Base-by-base conservation (phyloP, 2,329 filamentous ascomycete genomes). In the Pezicula carpinea region DNA sequence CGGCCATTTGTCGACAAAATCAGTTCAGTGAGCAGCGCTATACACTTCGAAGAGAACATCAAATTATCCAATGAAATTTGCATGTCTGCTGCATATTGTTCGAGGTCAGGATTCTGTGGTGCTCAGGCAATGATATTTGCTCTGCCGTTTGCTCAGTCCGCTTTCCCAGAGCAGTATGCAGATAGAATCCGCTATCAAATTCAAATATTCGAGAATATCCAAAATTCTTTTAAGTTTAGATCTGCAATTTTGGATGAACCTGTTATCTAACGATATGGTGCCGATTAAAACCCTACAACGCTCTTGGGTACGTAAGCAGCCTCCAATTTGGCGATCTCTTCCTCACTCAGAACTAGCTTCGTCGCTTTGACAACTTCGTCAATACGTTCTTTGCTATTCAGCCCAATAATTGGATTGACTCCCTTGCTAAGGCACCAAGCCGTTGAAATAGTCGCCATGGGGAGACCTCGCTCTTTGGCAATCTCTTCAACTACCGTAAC, bases 361-460 rank as follows among this genome's bases (percentile, higher is more conserved):
- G 62, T 48, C 2, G 62, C 55, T 42, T 67, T 65, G 33, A 77
- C 66, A 1, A 74, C 72, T 62, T 78, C 74, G 48, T 79, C 73
- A 42, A 80, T 73, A 33, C 76, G 64, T 55, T 69, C 65, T 47
- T 70, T 67, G 43, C 66, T 77, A 42, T 62, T 68, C 38, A 79
- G 60, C 0, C 77, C 76, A 40, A 79, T 59, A 53, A 79, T 79
- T 0, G 76, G 76, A 47, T 66, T 69, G 41, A 67, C 67, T 3
- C 67, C 69, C 50, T 68, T 66, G 43, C 67, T 64, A 48, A 74
- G 47, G 8, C 66, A 64, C 78, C 79, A 83, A 5, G 77, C 77
- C 44, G 76, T 70, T 2, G 77, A 74, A 26, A 82, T 70, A 50
- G 76, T 69, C 40, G 74, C 72, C 78, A 82, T 82, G 51, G 68